Base-by-base conservation (phyloP, 1,284 basidiomycete genomes). In the Microbotryum intermedium region DNA sequence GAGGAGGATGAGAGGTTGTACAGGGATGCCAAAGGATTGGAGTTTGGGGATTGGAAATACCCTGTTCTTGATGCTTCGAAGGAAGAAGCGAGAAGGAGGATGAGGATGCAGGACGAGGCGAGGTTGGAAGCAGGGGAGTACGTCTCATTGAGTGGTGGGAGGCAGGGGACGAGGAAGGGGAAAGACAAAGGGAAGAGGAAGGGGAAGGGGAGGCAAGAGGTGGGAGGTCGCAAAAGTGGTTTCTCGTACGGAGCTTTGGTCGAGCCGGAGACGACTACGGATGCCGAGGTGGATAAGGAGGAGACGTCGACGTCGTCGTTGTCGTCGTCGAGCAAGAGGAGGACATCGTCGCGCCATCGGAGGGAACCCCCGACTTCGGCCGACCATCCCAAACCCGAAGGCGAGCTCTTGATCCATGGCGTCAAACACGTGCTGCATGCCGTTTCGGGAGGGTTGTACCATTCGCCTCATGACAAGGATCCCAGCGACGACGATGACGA, bases 21-120 rank as follows among this genome's bases (percentile, higher is more conserved):
- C 70, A 76, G 76, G 21, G 79, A 86, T 54, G 84, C 85, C 69
- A 81, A 82, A 68, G 79, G 81, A 65, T 85, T 89, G 57, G 77
- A 90, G 25, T 91, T 94, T 70, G 95, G 94, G 23, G 69, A 70
- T 52, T 66, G 60, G 57, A 63, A 52, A 45, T 69, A 67, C 48
- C 70, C 71, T 18, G 65, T 72, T 11, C 51, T 73, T 30, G 72
- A 73, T 48, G 71, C 72, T 0, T 70, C 68, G 3, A 58, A 66
- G 23, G 71, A 72, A 54, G 67, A 67, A 2, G 69, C 65, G 4
- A 59, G 71, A 7, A 57, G 69, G 7, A 52, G 66, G 23, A 67
- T 70, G 59, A 68, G 64, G 8, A 69, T 68, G 55, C 64, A 65
- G 51, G 72, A 71, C 29, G 34, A 39, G 34, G 34, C 13, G 34